phyloP scores from a whole-genome alignment of 768 basidiomycete species.

The Tulasnella sp. region DNA sequence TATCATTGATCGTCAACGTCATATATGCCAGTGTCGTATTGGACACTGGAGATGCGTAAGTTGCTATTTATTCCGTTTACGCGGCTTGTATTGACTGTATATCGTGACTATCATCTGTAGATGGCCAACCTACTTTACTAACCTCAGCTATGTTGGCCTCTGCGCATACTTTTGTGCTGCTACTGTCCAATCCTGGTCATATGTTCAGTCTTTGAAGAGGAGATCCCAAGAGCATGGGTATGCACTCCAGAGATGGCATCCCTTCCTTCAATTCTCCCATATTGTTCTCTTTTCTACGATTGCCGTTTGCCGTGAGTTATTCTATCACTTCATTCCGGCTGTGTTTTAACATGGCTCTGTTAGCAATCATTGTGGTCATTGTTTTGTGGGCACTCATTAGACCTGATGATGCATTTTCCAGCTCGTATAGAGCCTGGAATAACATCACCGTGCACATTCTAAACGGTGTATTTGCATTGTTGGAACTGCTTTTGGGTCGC shows the following conservation, averaged over 20 bases:
- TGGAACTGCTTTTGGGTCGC: constrained; percentile 47
- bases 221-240: constrained; percentile 28
- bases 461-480: constrained; percentile 42
- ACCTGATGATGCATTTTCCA: constrained; percentile 33
- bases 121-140: constrained; percentile 57
- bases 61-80: constrained; percentile 4
- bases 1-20: constrained; percentile 31
- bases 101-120: too few species aligned
- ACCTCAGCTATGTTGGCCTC: constrained; percentile 48
- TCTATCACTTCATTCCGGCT: not conserved
- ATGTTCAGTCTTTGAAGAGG: constrained; percentile 20
- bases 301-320: constrained; percentile 46
- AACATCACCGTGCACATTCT: constrained; percentile 49
- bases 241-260: constrained; percentile 48
- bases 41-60: constrained; percentile 28
- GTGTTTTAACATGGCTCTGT: not conserved
- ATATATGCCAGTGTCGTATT: constrained; percentile 26
- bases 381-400: constrained; percentile 51
- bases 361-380: constrained; percentile 51
- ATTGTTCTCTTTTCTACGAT: constrained; percentile 40
- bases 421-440: constrained; percentile 35
- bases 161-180: constrained; percentile 51
- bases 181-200: constrained; percentile 39
- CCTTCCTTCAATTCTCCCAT: constrained; percentile 42
- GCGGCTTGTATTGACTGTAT: too few species aligned